These are phyloP conservation scores for Alternaria triticimaculans DNA, from an alignment of 2,329 filamentous ascomycete genomes.

Conservation along the genomic window DNA sequence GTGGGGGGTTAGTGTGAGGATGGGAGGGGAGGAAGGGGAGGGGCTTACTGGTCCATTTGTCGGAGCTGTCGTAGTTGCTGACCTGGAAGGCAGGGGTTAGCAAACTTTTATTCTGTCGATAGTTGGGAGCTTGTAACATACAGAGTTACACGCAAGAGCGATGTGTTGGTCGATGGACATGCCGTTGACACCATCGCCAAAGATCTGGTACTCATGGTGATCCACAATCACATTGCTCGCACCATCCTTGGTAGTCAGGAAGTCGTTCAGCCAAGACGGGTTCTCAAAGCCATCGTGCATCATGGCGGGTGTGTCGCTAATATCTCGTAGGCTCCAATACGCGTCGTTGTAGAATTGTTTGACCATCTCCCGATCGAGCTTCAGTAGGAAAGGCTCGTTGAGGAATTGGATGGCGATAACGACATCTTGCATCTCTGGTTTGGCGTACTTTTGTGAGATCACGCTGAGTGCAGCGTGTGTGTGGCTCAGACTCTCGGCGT, in stretches of 20 bases:
- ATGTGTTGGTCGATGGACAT: slow-evolving; percentile 62
- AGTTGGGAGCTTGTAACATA: slow-evolving; percentile 15
- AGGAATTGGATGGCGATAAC: slow-evolving; percentile 64
- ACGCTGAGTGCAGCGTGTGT: slow-evolving; percentile 63
- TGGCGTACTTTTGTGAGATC: slow-evolving; percentile 64
- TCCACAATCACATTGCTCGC: slow-evolving; percentile 65
- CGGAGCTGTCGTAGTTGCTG: slow-evolving; percentile 55
- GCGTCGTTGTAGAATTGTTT: slow-evolving; percentile 63
- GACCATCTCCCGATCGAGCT: slow-evolving; percentile 54
- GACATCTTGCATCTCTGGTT: slow-evolving; percentile 61
- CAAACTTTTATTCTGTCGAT: rapidly evolving
- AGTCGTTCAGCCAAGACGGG: slow-evolving; percentile 65
- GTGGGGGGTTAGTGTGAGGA: not conserved
- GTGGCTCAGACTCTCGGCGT: slow-evolving; percentile 55
- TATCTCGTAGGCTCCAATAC: slow-evolving; percentile 57
- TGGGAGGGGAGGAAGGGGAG: not conserved
- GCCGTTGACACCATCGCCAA: slow-evolving; percentile 58
- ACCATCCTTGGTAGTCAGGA: slow-evolving; percentile 59
- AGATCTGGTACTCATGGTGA: slow-evolving; percentile 73
- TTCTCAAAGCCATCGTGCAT: slow-evolving; percentile 64
- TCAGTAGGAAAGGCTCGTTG: slow-evolving; percentile 62
- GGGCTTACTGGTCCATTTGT: slow-evolving; percentile 63
- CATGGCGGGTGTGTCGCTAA: slow-evolving; percentile 58
- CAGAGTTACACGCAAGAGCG: slow-evolving; percentile 62
- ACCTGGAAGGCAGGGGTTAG: slow-evolving; percentile 14